These are phyloP conservation scores for Crinitomyces ghanaensis DNA, from an alignment of 805 yeast genomes.

Conservation along the genomic window DNA sequence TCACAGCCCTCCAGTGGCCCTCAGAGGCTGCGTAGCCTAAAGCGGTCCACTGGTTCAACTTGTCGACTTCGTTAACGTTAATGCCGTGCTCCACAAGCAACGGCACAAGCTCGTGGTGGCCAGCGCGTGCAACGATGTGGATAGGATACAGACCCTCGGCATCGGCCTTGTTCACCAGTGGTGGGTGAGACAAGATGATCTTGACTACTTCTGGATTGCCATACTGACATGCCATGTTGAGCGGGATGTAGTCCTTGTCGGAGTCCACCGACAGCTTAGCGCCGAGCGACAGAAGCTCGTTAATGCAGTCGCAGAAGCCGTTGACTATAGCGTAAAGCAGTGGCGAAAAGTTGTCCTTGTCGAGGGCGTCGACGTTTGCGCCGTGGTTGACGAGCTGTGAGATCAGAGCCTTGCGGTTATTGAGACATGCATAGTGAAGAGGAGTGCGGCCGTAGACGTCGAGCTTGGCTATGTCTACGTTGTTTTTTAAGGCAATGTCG, in stretches of 20 bases:
- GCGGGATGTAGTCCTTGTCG: slow-evolving; percentile 38
- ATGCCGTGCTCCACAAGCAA: slow-evolving; percentile 45
- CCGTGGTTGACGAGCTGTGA: slow-evolving; percentile 31
- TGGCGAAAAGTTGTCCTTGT: slow-evolving; percentile 53
- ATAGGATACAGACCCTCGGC: slow-evolving; percentile 81
- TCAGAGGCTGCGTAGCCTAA: slow-evolving; percentile 81
- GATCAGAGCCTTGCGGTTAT: slow-evolving; percentile 36
- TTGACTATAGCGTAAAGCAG: slow-evolving; percentile 66
- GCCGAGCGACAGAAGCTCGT: slow-evolving; percentile 38
- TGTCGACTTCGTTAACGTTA: slow-evolving; percentile 67
- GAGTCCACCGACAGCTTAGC: slow-evolving; percentile 29
- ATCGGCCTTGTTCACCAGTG: slow-evolving; percentile 38
- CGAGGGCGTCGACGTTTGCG: slow-evolving; percentile 27
- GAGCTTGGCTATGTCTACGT: slow-evolving; percentile 20
- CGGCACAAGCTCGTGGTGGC: slow-evolving; percentile 58
- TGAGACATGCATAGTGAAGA: slow-evolving; percentile 69
- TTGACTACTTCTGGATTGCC: slow-evolving; percentile 67
- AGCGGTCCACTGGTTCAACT: slow-evolving; percentile 89
- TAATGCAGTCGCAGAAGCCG: slow-evolving; percentile 45
- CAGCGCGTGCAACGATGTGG: slow-evolving; percentile 80
- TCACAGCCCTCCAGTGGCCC: slow-evolving; percentile 64
- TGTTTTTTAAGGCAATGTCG: slow-evolving; percentile 21
- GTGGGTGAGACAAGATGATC: slow-evolving; percentile 39
- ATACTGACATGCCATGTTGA: slow-evolving; percentile 79
- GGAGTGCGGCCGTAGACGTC: slow-evolving; percentile 60